These are phyloP conservation scores for Saccharomycopsis capsularis DNA, from an alignment of 805 yeast genomes.

Conservation along the genomic window DNA sequence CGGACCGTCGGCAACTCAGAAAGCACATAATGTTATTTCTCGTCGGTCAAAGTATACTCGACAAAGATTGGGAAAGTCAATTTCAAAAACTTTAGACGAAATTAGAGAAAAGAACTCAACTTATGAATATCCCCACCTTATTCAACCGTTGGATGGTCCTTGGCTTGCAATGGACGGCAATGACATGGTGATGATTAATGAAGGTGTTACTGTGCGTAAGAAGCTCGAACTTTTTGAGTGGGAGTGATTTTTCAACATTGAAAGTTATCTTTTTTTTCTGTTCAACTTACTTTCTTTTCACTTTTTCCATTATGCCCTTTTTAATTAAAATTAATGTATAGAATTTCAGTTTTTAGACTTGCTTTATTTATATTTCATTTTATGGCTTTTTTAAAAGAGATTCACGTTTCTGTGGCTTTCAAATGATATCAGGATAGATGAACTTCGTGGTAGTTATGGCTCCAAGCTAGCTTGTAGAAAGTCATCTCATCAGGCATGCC, in stretches of 20 bases:
- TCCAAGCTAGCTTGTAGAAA: too few species aligned
- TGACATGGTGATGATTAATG: conserved; percentile 43
- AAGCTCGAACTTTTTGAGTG: conserved; percentile 36
- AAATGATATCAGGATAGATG: too few species aligned
- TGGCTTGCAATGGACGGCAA: conserved; percentile 65
- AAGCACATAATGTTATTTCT: not conserved
- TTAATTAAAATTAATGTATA: not conserved
- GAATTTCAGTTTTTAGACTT: not conserved
- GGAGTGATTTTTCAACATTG: conserved; percentile 28
- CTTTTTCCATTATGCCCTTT: not conserved
- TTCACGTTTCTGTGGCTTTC: too few species aligned
- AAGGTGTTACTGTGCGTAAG: conserved; percentile 34
- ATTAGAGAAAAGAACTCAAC: conserved; percentile 62
- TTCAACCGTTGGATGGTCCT: conserved; percentile 74
- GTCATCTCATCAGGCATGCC: too few species aligned
- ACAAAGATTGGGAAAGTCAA: conserved; percentile 9
- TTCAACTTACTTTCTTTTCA: not conserved
- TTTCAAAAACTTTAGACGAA: conserved; percentile 60
- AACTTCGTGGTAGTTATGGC: too few species aligned
- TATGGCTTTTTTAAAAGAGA: too few species aligned
- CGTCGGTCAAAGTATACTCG: conserved; percentile 18
- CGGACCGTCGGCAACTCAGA: not conserved
- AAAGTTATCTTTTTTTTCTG: not conserved
- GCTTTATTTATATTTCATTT: too few species aligned
- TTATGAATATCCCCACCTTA: conserved; percentile 71